Base-by-base conservation (phyloP, 192 early-diverging fungal species). In the Coemansia sp. region DNA sequence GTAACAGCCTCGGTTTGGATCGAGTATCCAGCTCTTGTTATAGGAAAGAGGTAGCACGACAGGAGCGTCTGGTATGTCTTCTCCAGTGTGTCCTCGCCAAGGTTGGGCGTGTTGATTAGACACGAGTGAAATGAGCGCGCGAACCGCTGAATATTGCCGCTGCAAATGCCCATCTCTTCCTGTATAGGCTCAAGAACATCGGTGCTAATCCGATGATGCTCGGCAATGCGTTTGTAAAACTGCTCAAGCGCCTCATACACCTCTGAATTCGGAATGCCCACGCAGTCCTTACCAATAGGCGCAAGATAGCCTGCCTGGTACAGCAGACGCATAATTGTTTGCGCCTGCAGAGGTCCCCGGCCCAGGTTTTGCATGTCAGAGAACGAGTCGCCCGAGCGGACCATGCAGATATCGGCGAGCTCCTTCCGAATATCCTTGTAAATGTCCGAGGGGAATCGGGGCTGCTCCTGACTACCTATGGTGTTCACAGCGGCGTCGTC, bases 31-130 rank as follows among this genome's bases (percentile, higher is more conserved):
- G 61, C 25, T 12, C 43, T 44, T 62, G 61, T 62, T 2, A 32
- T 19, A 10, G 61, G 61, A 39, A 32, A 45, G 43, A 62, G 42
- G 19, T 62, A 62, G 11, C 41, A 13, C 0, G 61, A 62, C 61
- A 62, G 43, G 16, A 62, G 2, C 22, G 14, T 42, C 13, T 32
- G 61, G 22, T 62, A 62, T 1, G 19, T 5, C 7, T 16, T 19
- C 17, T 62, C 61, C 41, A 17, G 7, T 6, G 61, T 62, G 32
- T 11, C 43, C 19, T 62, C 43, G 4, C 8, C 25, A 4, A 62
- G 14, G 38, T 19, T 42, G 0, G 41, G 42, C 13, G 13, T 42
- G 42, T 11, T 16, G 13, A 62, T 32, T 13, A 62, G 9, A 42
- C 61, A 62, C 25, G 41, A 5, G 20, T 62, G 17, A 32, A 62